Base-by-base conservation (phyloP, 768 basidiomycete genomes). In the Pisolithus tinctorius region DNA sequence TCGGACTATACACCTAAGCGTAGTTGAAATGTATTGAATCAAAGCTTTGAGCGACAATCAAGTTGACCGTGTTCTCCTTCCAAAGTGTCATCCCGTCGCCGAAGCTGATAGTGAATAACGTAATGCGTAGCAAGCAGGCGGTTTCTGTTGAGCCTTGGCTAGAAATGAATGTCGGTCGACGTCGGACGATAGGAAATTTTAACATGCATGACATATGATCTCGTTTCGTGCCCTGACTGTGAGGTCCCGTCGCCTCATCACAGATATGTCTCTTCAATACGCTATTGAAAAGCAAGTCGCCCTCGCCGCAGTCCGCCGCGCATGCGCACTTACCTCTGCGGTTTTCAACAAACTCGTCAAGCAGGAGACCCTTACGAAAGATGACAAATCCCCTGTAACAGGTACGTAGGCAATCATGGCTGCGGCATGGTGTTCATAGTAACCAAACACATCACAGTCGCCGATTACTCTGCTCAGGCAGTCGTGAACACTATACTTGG, bases 391-490 rank as follows among this genome's bases (percentile, higher is more conserved):
- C 2, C 92, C 92, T 9, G 92, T 95, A 1, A 94, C 92, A 11
- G 85, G 90, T 87, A 9, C 14, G 43, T 45, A 26, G 11, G 14
- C 53, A 46, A 74, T 57, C 5, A 13, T 13, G 34, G 13, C 34
- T 5, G 13, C 5, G 5, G 34, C 3, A 4, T 14, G 14, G 11
- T 34, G 14, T 13, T 14, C 34, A 14, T 11, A 31, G 11, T 13
- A 14, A 34, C 34, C 14, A 34, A 11, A 14, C 11, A 52, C 37
- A 25, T 40, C 59, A 3, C 58, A 94, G 93, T 96, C 20, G 96
- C 88, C 36, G 96, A 98, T 69, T 93, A 86, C 67, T 80, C 94
- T 4, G 90, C 94, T 0, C 96, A 99, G 63, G 91, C 94, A 0
- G 81, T 98, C 39, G 84, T 99, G 60, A 87, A 86, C 53, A 76